Evolutionary conservation across 2,329 filamentous ascomycete species (phyloP).

Genomic region (Mariannaea sp.): DNA sequence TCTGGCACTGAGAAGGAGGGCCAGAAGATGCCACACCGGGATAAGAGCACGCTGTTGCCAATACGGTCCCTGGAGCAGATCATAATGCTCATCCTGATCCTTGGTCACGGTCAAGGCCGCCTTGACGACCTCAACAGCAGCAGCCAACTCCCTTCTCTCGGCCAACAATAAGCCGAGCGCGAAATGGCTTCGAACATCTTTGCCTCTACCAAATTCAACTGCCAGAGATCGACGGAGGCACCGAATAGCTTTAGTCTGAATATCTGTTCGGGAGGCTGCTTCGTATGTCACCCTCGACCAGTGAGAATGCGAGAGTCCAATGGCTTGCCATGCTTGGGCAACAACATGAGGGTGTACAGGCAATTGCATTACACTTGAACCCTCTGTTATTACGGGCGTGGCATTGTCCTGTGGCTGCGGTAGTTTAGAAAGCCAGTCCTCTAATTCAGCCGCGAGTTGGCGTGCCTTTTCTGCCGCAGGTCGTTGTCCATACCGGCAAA

Average conservation of each 20-base stretch:
- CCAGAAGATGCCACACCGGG: constrained; percentile 88
- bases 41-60: constrained; percentile 71
- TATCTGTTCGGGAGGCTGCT: constrained; percentile 68
- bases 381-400: constrained; percentile 39
- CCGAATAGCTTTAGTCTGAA: constrained; percentile 78
- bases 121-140: constrained; percentile 83
- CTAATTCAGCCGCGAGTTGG: constrained; percentile 70
- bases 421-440: constrained; percentile 73
- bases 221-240: constrained; percentile 75
- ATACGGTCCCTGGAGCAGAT: constrained; percentile 53
- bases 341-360: constrained; percentile 64
- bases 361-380: constrained; percentile 45
- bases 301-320: constrained; percentile 83
- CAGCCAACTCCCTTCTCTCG: constrained; percentile 79
- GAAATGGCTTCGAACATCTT: constrained; percentile 78
- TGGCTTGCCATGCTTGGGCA: constrained; percentile 77
- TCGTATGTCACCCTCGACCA: constrained; percentile 86
- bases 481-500: constrained; percentile 80
- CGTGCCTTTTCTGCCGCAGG: constrained; percentile 80
- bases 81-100: constrained; percentile 50
- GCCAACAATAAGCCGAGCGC: constrained; percentile 84
- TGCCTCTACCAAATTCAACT: constrained; percentile 65
- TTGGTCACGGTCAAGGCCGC: constrained; percentile 69
- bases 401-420: constrained; percentile 42
- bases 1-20: constrained; percentile 81